Base-by-base conservation (phyloP, 1,139 yeast species). In the Yamadazyma mexicana region DNA sequence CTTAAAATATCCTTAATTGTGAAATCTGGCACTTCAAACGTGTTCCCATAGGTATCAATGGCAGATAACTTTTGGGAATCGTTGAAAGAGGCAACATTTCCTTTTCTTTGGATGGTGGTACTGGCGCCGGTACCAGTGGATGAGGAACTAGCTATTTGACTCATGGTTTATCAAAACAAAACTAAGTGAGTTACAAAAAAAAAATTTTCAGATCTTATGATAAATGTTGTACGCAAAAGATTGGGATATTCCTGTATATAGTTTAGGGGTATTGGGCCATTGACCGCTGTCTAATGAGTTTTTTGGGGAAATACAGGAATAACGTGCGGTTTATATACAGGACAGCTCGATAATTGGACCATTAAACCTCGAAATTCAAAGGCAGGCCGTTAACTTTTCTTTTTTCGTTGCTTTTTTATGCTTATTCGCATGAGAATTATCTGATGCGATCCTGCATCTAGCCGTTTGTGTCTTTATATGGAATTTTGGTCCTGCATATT, bases 21-120 rank as follows among this genome's bases (percentile, higher is more conserved):
- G 59, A 62, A 80, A 55, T 80, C 83, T 8, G 87, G 86, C 7
- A 74, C 86, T 39, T 73, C 69, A 60, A 79, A 81, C 30, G 67
- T 73, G 39, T 77, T 70, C 34, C 86, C 86, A 44, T 62, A 56
- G 23, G 82, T 75, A 51, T 78, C 83, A 31, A 72, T 61, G 17
- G 80, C 77, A 40, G 61, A 56, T 43, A 66, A 59, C 5, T 23
- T 18, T 3, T 23, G 18, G n/a, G 38, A 18, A 25, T 57, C 44
- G 10, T 58, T 44, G 26, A 56, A 52, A n/a, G 55, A 50, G 34
- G 75, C 73, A 20, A 69, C 60, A 44, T 69, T 69, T 26, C 74
- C 75, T 16, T 45, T 45, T 49, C 61, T 61, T 33, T 58, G 53
- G 43, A 64, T 54, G 31, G 55, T 39, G 17, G 54, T 39, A 23